A percentile compares a stretch with the other conserved stretches of the same genome.
Conservation (phyloP, 805 yeast species). For the Candida wancherniae region DNA sequence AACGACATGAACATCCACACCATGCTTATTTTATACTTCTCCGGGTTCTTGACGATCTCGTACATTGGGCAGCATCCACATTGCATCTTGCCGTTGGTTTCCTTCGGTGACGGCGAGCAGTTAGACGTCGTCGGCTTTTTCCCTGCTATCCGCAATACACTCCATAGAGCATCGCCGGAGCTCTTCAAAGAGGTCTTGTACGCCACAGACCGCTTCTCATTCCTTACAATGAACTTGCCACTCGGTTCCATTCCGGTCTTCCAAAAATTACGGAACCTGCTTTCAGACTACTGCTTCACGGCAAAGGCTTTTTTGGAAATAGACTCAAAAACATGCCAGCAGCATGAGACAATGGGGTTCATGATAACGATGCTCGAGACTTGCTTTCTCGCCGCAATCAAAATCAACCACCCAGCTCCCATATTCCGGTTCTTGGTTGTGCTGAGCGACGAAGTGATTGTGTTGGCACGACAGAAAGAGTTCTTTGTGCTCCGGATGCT, state of each 20-base stretch:
- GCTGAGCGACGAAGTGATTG: slow-evolving; percentile 14
- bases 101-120: slow-evolving; percentile 15
- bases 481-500: slow-evolving; percentile 25
- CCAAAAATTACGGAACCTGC: slow-evolving; percentile 3
- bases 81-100: slow-evolving; percentile 25
- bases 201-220: not conserved
- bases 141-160: slow-evolving; percentile 6
- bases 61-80: slow-evolving; percentile 31
- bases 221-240: slow-evolving; percentile 1
- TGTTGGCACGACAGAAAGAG: slow-evolving; percentile 18
- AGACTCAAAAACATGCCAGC: slow-evolving; percentile 7
- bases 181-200: slow-evolving; percentile 5
- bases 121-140: slow-evolving; percentile 20
- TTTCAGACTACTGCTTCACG: slow-evolving; percentile 3
- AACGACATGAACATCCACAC: slow-evolving; percentile 2
- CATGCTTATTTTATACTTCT: slow-evolving; percentile 8
- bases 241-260: not conserved
- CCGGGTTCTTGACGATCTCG: slow-evolving; percentile 23
- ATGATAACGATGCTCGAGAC: slow-evolving; percentile 13
- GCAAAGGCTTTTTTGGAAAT: slow-evolving; percentile 8
- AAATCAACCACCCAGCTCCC: slow-evolving; percentile 27
- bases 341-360: slow-evolving; percentile 6
- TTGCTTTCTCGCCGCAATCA: slow-evolving; percentile 12
- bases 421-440: slow-evolving; percentile 25
- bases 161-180: slow-evolving; percentile 2